Conservation (phyloP, 805 yeast genomes). For the Starmerella bombicola region DNA sequence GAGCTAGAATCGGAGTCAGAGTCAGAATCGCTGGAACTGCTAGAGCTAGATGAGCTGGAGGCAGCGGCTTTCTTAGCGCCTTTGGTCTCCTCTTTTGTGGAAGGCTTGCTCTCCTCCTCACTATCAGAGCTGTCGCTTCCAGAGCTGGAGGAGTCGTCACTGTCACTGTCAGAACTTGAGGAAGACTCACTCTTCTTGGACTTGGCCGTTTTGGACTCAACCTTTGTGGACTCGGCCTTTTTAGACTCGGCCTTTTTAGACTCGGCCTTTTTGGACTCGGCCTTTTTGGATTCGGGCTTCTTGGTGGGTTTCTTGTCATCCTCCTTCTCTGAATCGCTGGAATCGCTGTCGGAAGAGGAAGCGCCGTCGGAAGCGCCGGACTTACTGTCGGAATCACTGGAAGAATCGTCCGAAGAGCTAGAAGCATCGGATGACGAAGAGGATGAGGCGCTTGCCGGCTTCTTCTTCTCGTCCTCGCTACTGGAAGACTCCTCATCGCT, state of each 20-base stretch:
- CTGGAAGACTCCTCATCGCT: slow-evolving; percentile 25
- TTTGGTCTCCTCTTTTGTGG: slow-evolving; percentile 13
- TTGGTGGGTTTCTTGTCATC: slow-evolving; percentile 14
- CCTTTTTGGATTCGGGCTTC: neutral
- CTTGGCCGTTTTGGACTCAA: slow-evolving; percentile 7
- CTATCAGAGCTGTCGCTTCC: slow-evolving; percentile 22
- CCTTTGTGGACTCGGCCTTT: neutral
- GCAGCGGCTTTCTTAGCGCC: neutral
- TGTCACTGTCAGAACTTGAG: slow-evolving; percentile 25
- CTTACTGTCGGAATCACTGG: slow-evolving; percentile 23
- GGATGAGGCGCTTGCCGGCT: too few relatives aligned
- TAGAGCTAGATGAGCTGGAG: neutral
- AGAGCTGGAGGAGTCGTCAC: slow-evolving; percentile 12
- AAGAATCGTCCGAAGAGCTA: slow-evolving; percentile 27
- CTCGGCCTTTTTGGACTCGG: neutral
- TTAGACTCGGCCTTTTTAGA: neutral
- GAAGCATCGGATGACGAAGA: slow-evolving; percentile 3
- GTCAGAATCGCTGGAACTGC: slow-evolving; percentile 9
- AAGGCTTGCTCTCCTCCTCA: slow-evolving; percentile 4
- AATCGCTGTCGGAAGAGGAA: slow-evolving; percentile 3
- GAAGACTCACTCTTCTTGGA: slow-evolving; percentile 22
- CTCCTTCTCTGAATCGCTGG: slow-evolving; percentile 7
- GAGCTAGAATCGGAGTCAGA: slow-evolving; percentile 13
- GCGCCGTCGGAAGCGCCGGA: neutral
- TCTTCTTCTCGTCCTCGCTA: too few relatives aligned